Conservation (phyloP, 352 stramenopile genomes). For the Chrysophaeum taylorii region DNA sequence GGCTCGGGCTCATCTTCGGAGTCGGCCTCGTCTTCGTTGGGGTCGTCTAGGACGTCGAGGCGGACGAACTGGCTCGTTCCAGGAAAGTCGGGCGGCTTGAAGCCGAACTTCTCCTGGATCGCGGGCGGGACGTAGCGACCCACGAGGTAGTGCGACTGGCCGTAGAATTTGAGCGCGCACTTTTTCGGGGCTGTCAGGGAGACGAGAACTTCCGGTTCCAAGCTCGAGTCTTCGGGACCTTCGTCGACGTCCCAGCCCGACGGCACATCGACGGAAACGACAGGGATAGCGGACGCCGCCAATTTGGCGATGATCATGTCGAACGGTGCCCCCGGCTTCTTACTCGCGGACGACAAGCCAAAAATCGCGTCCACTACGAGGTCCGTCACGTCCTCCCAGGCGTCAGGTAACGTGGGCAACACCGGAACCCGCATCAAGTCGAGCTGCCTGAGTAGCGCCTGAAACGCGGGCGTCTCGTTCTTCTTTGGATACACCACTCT, state of each 20-base stretch:
- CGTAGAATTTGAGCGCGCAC: slow-evolving; percentile 70
- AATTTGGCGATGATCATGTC: slow-evolving; percentile 77
- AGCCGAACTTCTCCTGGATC: slow-evolving; percentile 54
- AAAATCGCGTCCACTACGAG: slow-evolving; percentile 97
- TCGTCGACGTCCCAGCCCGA: slow-evolving; percentile 93
- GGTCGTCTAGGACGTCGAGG: too few species aligned
- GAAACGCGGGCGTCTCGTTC: slow-evolving; percentile 25
- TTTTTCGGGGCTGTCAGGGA: slow-evolving; percentile 93
- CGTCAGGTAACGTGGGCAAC: too few species aligned
- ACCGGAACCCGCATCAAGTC: slow-evolving; percentile 35
- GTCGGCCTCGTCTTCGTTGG: too few species aligned
- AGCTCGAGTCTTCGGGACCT: slow-evolving; percentile 55
- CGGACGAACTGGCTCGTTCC: background rate
- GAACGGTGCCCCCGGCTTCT: slow-evolving; percentile 70
- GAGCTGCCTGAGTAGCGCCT: slow-evolving; percentile 42
- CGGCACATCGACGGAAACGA: slow-evolving; percentile 94
- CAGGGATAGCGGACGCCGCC: slow-evolving; percentile 54
- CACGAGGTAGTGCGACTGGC: slow-evolving; percentile 87
- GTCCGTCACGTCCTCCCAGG: too few species aligned
- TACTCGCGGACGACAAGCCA: slow-evolving; percentile 92
- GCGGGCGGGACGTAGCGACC: slow-evolving; percentile 79
- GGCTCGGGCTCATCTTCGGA: too few species aligned
- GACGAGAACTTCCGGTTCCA: slow-evolving; percentile 84
- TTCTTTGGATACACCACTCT: slow-evolving; percentile 87
- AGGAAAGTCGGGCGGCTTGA: slow-evolving; percentile 32